A percentile compares a stretch with the other conserved stretches of the same genome.
These are phyloP conservation scores for Cordyceps farinosa DNA, from an alignment of 2,329 filamentous ascomycete genomes.

Conservation along the genomic window DNA sequence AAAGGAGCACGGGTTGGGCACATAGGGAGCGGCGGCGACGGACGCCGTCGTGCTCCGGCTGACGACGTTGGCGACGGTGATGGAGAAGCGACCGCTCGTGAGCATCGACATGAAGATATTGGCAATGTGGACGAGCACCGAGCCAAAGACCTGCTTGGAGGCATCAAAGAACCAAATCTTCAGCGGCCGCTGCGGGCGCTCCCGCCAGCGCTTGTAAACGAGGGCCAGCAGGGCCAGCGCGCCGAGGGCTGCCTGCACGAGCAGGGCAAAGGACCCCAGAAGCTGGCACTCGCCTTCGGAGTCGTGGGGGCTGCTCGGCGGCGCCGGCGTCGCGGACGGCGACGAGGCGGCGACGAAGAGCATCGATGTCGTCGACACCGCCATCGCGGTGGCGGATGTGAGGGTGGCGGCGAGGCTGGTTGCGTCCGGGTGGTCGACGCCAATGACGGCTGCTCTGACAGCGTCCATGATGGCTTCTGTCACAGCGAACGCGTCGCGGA, in stretches of 20 bases:
- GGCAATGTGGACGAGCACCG: conserved; percentile 82
- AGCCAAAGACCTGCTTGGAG: conserved; percentile 95
- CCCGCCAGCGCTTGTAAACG: conserved; percentile 89
- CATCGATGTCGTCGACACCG: not conserved
- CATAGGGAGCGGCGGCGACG: conserved; percentile 6
- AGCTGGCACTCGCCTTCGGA: conserved; percentile 77
- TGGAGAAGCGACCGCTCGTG: conserved; percentile 77
- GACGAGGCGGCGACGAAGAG: conserved; percentile 2
- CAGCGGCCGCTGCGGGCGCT: conserved; percentile 83
- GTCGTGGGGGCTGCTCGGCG: conserved; percentile 28
- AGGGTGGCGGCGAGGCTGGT: not conserved
- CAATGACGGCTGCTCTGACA: conserved; percentile 14
- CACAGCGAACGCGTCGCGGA: not conserved
- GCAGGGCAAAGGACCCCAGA: conserved; percentile 82
- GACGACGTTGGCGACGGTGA: conserved; percentile 34
- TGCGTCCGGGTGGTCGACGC: conserved; percentile 15
- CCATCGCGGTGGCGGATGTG: not conserved
- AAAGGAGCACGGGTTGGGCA: conserved; percentile 93
- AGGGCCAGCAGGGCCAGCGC: conserved; percentile 77
- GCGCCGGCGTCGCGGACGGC: not conserved
- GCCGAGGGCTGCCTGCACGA: conserved; percentile 86
- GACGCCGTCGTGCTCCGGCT: not conserved
- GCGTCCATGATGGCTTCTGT: not conserved
- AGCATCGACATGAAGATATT: conserved; percentile 97
- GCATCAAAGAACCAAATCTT: conserved; percentile 99